Conservation (phyloP, 2,329 filamentous ascomycete genomes). For the Exserohilum rostratum region DNA sequence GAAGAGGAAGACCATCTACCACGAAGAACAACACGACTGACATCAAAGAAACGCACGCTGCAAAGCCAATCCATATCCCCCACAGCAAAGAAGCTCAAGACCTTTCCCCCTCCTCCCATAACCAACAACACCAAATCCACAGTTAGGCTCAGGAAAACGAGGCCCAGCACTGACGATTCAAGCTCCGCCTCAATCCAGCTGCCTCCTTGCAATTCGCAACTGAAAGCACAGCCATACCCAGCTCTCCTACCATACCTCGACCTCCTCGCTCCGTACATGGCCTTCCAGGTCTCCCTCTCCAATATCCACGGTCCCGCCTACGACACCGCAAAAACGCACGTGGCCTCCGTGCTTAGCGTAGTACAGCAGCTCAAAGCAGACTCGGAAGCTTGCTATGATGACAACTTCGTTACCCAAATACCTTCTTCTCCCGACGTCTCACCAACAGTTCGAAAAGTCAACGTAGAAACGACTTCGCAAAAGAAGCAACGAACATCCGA, state of each 20-base stretch:
- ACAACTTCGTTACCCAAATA: too few relatives aligned
- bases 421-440: too few relatives aligned
- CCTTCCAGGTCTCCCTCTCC: constrained; percentile 8
- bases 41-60: too few relatives aligned
- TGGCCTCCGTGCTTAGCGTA: background rate
- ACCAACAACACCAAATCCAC: too few relatives aligned
- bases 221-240: background rate
- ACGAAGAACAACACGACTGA: too few relatives aligned
- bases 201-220: background rate
- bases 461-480: too few relatives aligned
- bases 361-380: background rate
- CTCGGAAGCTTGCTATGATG: background rate
- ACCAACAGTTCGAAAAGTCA: too few relatives aligned
- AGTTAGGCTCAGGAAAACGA: background rate
- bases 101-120: too few relatives aligned
- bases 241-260: background rate
- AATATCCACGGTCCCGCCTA: constrained; percentile 1
- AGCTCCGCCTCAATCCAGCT: background rate
- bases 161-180: background rate
- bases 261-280: constrained; percentile 2
- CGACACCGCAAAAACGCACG: background rate
- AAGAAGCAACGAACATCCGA: too few relatives aligned
- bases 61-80: too few relatives aligned
- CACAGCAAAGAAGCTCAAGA: too few relatives aligned
- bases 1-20: too few relatives aligned